Evolutionary conservation across 768 basidiomycete species (phyloP), one percentile per base, ranked within the genome.

Genomic region (Xerocomellus amylosporus): DNA sequence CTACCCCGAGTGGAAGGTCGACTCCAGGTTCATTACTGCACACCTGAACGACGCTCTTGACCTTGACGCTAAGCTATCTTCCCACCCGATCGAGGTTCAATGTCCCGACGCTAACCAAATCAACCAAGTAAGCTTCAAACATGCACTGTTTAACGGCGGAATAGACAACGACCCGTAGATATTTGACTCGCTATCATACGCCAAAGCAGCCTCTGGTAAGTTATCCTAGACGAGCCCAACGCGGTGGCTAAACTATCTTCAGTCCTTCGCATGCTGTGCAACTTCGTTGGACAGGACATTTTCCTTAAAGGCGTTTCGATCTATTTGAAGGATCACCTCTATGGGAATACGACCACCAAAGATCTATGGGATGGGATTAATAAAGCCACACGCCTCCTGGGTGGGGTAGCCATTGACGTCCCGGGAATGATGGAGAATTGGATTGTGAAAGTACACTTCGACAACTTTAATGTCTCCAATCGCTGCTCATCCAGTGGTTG

Each of bases 221-320:
- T 33, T 17, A 43, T 46, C 9, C 12, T 46, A 4, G 28, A 31
- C 24, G 28, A 33, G 15, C 14, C 26, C 8, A 8, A 47, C n/a
- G 17, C 20, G 51, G 37, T 4, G 19, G 43, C 36, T 46, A 24
- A 58, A 39, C 5, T n/a, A 37, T 38, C 17, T 17, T 4, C 66
- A 80, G 95, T 97, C n/a, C 81, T 98, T 44, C 88, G 93, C 64
- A 98, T 98, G 95, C 76, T 98, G 51, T 84, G 86, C 20, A 83
- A 84, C 66, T 87, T 88, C 58, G 91, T 95, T 19, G 93, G 95
- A 44, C 87, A 97, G 70, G 91, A 93, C 7, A 79, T 74, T 53
- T 97, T 98, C 81, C 72, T 94, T 47, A 83, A 85, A 63, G 90
- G 91, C 33, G 93, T 96, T 42, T 93, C 93, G 2, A 79, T 90